Percentiles rank a stretch among this genome's conserved stretches.
These are phyloP conservation scores for Penicillium sp. DNA, from an alignment of 2,329 filamentous ascomycete genomes.

Conservation along the genomic window DNA sequence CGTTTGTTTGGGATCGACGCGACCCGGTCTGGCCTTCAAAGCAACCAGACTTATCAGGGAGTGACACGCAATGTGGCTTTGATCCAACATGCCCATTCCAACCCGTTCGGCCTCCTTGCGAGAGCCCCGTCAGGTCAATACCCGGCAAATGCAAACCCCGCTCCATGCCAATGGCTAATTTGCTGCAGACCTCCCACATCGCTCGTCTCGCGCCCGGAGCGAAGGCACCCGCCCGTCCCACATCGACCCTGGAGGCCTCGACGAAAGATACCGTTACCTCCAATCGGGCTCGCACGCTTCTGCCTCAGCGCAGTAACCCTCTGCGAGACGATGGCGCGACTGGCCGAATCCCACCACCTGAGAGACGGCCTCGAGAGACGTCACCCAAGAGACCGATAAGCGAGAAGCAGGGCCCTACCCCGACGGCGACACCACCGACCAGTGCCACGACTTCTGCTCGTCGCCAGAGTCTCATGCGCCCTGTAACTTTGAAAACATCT, in stretches of 20 bases:
- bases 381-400: constrained; percentile 15
- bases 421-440: not conserved
- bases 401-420: constrained; percentile 2
- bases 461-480: constrained; percentile 33
- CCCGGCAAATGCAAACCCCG: constrained; percentile 3
- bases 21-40: not conserved
- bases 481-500: constrained; percentile 23
- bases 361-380: constrained; percentile 17
- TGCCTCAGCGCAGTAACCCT: constrained; percentile 31
- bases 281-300: constrained; percentile 31
- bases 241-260: constrained; percentile 11
- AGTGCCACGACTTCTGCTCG: constrained; percentile 12
- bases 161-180: constrained; percentile 18
- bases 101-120: constrained; percentile 39
- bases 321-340: constrained; percentile 20
- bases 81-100: constrained; percentile 39
- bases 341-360: constrained; percentile 20
- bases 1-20: not conserved
- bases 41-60: not conserved
- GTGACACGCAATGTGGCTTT: not conserved
- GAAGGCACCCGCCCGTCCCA: constrained; percentile 11
- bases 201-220: constrained; percentile 23
- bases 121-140: constrained; percentile 31
- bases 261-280: constrained; percentile 19
- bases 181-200: constrained; percentile 23